Percentiles rank a stretch among this genome's conserved stretches.
Evolutionary conservation across 768 basidiomycete species (phyloP).

Genomic region (Panellus pusillus): DNA sequence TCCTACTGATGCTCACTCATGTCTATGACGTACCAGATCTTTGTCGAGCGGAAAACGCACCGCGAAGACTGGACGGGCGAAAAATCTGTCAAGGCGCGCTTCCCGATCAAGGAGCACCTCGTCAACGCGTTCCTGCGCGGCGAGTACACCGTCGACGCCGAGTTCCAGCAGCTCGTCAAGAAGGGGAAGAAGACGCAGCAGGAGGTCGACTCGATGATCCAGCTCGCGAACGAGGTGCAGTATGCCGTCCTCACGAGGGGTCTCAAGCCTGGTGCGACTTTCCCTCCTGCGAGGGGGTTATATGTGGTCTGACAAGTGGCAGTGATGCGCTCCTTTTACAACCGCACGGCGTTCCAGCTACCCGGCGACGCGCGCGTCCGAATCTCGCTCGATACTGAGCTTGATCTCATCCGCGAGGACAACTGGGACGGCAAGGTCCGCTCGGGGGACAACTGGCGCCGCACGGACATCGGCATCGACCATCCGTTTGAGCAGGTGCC

Average conservation of each 20-base stretch:
- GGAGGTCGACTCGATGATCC: constrained; percentile 93
- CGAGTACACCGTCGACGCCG: constrained; percentile 89
- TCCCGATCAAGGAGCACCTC: constrained; percentile 90
- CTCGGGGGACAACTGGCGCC: constrained; percentile 89
- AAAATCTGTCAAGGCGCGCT: constrained; percentile 96
- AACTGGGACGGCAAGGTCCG: constrained; percentile 87
- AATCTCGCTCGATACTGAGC: constrained; percentile 96
- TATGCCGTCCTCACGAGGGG: constrained; percentile 83
- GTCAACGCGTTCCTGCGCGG: constrained; percentile 91
- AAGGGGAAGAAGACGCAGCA: constrained; percentile 92
- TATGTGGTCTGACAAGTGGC: not conserved
- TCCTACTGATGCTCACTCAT: not conserved
- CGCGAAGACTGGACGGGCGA: constrained; percentile 99
- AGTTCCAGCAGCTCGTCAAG: constrained; percentile 82
- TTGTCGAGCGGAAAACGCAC: constrained; percentile 88
- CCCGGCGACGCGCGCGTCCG: constrained; percentile 98
- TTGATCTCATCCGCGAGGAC: constrained; percentile 93
- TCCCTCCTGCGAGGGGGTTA: no score
- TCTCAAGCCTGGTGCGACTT: constrained; percentile 82
- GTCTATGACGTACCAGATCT: constrained; percentile 50
- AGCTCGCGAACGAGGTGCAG: constrained; percentile 96
- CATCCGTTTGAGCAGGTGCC: constrained; percentile 80
- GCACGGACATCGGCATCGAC: constrained; percentile 92
- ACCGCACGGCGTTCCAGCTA: constrained; percentile 97
- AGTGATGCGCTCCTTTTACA: constrained; percentile 98